phyloP scores from a whole-genome alignment of 805 yeast genomes.

The Saccharomycopsis babjevae region DNA sequence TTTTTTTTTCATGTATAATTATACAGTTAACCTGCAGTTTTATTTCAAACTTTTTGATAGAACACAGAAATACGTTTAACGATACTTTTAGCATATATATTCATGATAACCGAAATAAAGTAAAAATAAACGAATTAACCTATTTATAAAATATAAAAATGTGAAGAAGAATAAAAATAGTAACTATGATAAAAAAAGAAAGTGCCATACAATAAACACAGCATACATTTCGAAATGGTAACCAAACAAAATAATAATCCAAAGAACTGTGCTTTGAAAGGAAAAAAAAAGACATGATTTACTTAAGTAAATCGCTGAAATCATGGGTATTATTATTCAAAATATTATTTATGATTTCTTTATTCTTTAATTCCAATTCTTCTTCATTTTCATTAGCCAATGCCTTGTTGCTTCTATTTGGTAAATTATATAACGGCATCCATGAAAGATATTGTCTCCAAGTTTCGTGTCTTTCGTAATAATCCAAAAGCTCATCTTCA shows the following conservation, averaged over 20 bases:
- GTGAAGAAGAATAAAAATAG: not conserved
- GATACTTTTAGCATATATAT: not conserved
- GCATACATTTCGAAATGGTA: not conserved
- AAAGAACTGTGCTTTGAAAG: too few relatives aligned
- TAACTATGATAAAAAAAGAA: not conserved
- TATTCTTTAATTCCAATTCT: not conserved
- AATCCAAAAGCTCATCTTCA: conserved; percentile 19
- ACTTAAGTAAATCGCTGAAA: conserved; percentile 8
- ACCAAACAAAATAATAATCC: too few relatives aligned
- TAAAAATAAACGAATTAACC: not conserved
- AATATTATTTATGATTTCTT: not conserved
- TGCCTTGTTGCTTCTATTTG: conserved; percentile 19
- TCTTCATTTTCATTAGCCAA: not conserved
- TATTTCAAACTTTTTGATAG: too few relatives aligned
- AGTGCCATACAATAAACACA: not conserved
- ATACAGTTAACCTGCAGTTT: too few relatives aligned
- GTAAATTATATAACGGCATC: conserved; percentile 38
- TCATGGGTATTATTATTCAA: conserved; percentile 11
- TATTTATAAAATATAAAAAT: not conserved
- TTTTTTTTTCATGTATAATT: not conserved
- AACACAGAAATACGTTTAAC: too few relatives aligned
- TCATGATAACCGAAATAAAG: not conserved
- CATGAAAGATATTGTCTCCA: conserved; percentile 34
- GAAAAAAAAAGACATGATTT: not conserved
- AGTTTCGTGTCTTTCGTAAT: conserved; percentile 20